Base-by-base conservation (phyloP, 176 grass and related monocot species). In the Rhynchospora breviuscula region DNA sequence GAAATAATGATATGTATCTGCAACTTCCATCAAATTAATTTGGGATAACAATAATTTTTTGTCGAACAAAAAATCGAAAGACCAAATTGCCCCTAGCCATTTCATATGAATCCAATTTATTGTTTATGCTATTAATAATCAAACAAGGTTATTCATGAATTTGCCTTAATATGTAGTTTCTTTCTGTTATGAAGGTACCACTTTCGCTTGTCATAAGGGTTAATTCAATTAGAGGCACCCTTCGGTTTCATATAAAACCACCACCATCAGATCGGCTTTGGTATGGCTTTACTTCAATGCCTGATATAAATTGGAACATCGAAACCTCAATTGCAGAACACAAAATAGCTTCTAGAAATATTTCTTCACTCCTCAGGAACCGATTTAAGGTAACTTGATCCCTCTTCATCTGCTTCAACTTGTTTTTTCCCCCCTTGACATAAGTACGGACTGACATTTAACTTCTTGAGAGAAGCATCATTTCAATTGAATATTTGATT, bases 231-330 rank as follows among this genome's bases (percentile, higher is more conserved):
- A 88, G 86, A 53, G 92, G 95, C 82, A 77, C 88, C 53, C 26
- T 98, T 79, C 89, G 95, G 2, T 79, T 92, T 78, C 89, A 98
- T 68, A 75, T 97, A 81, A 97, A 94, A 82, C 90, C 92, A 8
- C 95, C 95, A 85, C 92, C 95, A 48, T 92, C 92, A 54, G 95
- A 97, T 92, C 95, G 94, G 76, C 86, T 97, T 47, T 97, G 95
- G 95, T 92, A 89, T 67, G 95, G 95, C 45, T 97, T 94, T 85
- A 88, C 90, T 29, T 85, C 81, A 13, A 97, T 94, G 89, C 95
- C 95, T 76, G 90, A 97, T 64, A 77, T 97, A 79, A 90, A 94
- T 59, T 97, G 90, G 95, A 91, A 94, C 63, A 76, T 97, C 79
- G 95, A 97, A 80, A 92, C 95, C 64, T 92, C 92, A 45, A 81